Evolutionary conservation across 176 grass and related monocot genomes (phyloP).

Genomic region (Oryza nivara): DNA sequence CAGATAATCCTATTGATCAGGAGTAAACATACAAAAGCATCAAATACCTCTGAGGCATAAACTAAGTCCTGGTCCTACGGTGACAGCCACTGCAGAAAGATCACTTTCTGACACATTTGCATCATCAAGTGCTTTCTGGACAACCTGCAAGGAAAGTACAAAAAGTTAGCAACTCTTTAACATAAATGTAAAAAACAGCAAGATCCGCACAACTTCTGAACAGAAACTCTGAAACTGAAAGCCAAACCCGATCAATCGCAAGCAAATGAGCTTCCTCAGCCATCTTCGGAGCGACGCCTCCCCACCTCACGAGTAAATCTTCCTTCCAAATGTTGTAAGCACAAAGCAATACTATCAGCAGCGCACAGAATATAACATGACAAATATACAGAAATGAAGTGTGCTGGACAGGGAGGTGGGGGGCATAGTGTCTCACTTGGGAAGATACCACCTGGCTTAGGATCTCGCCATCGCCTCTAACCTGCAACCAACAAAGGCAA

Average conservation of each 20-base stretch:
- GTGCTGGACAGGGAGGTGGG: background rate
- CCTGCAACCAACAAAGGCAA: slow-evolving; percentile 48
- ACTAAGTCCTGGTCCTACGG: slow-evolving; percentile 90
- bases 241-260: slow-evolving; percentile 76
- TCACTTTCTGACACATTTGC: slow-evolving; percentile 73
- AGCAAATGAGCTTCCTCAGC: slow-evolving; percentile 88
- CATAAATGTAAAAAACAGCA: slow-evolving; percentile 3
- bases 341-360: slow-evolving; percentile 13
- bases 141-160: slow-evolving; percentile 59
- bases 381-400: background rate
- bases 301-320: slow-evolving; percentile 87
- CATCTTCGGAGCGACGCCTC: slow-evolving; percentile 92
- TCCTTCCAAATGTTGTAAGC: slow-evolving; percentile 49
- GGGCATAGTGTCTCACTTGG: slow-evolving; percentile 51
- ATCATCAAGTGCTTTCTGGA: slow-evolving; percentile 74
- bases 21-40: background rate
- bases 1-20: background rate
- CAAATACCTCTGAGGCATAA: slow-evolving; percentile 83
- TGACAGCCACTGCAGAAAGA: slow-evolving; percentile 88
- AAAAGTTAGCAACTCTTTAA: background rate
- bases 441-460: slow-evolving; percentile 91
- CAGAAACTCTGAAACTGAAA: slow-evolving; percentile 39
- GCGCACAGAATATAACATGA: background rate
- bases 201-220: slow-evolving; percentile 5
- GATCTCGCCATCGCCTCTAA: slow-evolving; percentile 81